These are phyloP conservation scores for Alternaria gansuensis DNA, from an alignment of 2,329 filamentous ascomycete genomes.

Conservation along the genomic window DNA sequence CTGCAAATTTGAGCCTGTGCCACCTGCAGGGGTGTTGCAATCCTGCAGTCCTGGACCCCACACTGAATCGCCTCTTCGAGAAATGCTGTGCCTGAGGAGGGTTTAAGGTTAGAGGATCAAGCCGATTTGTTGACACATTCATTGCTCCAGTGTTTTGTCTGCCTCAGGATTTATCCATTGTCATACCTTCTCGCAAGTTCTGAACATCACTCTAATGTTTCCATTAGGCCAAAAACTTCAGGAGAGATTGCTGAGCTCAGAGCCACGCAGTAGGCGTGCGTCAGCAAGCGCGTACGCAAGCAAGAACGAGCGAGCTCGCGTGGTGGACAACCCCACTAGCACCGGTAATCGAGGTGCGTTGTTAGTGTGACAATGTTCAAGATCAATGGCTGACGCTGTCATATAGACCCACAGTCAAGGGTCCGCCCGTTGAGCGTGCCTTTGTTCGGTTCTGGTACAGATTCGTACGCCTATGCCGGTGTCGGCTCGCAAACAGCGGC, in stretches of 20 bases:
- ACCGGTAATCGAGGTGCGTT: neutral
- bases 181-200: neutral
- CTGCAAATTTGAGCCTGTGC: neutral
- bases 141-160: neutral
- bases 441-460: neutral
- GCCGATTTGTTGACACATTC: neutral
- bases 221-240: neutral
- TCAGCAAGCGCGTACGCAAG: neutral
- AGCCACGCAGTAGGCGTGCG: neutral
- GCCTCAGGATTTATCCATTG: neutral
- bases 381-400: neutral
- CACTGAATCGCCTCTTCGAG: neutral
- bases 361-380: neutral
- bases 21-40: neutral
- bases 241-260: neutral
- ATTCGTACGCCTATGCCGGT: neutral
- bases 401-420: neutral
- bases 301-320: neutral
- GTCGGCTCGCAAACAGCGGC: no score
- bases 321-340: neutral
- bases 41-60: neutral
- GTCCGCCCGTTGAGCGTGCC: neutral
- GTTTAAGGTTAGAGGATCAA: neutral
- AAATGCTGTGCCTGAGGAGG: neutral
- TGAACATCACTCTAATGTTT: neutral